These are phyloP conservation scores for Rhodotorula sp. DNA, from an alignment of 1,284 basidiomycete genomes.

Conservation along the genomic window DNA sequence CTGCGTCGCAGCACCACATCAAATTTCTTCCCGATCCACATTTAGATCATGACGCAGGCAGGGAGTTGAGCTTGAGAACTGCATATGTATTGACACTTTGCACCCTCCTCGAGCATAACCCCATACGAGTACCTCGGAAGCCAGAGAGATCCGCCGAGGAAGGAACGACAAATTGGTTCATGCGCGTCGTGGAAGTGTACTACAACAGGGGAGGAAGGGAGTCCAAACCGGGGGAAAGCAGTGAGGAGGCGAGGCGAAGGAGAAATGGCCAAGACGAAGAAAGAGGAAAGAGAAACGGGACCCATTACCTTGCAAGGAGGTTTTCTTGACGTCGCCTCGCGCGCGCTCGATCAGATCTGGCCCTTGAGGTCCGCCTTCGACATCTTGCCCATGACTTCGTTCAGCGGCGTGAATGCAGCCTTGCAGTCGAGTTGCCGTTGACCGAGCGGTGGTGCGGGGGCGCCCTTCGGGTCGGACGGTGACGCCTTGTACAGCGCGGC, in stretches of 20 bases:
- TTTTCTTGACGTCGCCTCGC: neutral
- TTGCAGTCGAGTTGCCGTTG: constrained; percentile 53
- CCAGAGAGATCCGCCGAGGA: neutral
- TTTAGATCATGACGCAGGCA: neutral
- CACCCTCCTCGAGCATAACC: too few species aligned
- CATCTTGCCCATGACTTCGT: constrained; percentile 52
- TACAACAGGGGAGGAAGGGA: too few species aligned
- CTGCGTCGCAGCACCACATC: neutral
- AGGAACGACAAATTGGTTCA: neutral
- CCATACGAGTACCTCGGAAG: neutral
- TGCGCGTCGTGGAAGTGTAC: too few species aligned
- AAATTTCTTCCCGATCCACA: neutral
- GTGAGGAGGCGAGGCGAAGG: neutral
- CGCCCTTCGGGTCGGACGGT: constrained; percentile 43
- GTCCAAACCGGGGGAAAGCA: too few species aligned
- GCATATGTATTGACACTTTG: too few species aligned
- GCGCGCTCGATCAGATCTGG: constrained; percentile 47
- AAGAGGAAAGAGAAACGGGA: neutral
- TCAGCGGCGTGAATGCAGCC: constrained; percentile 51
- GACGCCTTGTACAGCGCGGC: constrained; percentile 62
- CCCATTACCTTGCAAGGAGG: neutral
- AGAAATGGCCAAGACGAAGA: neutral
- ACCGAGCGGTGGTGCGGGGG: constrained; percentile 29
- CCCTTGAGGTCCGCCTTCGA: constrained; percentile 57
- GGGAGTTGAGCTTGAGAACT: too few species aligned